Evolutionary conservation across 2,329 filamentous ascomycete species (phyloP), one percentile per base, ranked within the genome.

Genomic region (Talaromyces islandicus): DNA sequence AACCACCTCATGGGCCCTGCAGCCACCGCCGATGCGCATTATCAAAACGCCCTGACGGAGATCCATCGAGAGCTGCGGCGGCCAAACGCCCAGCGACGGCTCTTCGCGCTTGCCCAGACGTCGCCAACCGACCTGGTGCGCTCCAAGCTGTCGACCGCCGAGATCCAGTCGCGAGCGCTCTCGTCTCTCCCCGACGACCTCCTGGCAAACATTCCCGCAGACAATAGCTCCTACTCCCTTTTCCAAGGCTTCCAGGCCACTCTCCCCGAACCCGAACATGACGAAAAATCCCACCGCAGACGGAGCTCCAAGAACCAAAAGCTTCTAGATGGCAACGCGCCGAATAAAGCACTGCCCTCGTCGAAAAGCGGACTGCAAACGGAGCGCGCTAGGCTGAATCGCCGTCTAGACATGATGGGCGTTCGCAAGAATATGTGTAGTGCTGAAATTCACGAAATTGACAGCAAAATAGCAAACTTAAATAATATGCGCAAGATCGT

Each of bases 371-470:
- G 87, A 66, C 76, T 97, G 65, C 91, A 89, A 74, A 90, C 88
- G 71, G 91, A 96, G 66, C 90, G 90, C 73, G 84, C 88, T 50
- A 81, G 84, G 58, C 83, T 97, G 78, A 88, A 89, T 78, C 92
- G 95, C 73, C 85, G 91, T 66, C 80, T 99, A 66, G 92, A 97
- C 70, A 90, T 97, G 85, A 86, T 97, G 78, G 85, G 88, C 3
- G 86, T 97, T 63, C 85, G 94, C 62, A 99, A 99, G 76, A 96
- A 94, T 71, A 97, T 99, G 93, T 93, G 92, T 67, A 94, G 91
- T 69, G 90, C 91, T 64, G 94, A 99, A 75, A 97, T 99, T 61
- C 86, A 87, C 62, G 94, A 99, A 70, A 96, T 99, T 63, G 94
- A 99, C 77, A 92, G 89, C 77, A 99, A 97, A 76, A 93, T 99